Evolutionary conservation across 495 filamentous ascomycete genomes (phyloP).

Genomic region (Physcia stellaris): DNA sequence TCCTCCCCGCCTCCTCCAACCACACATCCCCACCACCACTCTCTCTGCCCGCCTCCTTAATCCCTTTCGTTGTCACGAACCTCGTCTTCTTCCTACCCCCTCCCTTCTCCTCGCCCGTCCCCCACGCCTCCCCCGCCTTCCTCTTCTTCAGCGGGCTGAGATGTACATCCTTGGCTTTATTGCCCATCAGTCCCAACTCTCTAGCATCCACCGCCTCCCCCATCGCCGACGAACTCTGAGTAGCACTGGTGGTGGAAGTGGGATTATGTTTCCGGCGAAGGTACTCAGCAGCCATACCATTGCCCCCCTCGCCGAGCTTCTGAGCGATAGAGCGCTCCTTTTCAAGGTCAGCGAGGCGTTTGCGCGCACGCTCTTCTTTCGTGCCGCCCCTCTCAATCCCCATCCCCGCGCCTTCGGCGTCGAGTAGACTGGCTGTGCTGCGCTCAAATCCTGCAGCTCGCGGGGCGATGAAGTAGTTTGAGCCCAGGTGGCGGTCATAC

Average conservation of each 20-base stretch:
- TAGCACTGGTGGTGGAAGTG: not conserved
- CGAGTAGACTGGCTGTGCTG: conserved; percentile 51
- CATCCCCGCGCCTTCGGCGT: conserved; percentile 46
- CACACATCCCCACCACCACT: conserved; percentile 45
- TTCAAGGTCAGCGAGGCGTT: conserved; percentile 55
- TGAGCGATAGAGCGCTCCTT: conserved; percentile 70
- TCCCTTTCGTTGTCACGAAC: conserved; percentile 65
- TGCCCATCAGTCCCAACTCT: conserved; percentile 40
- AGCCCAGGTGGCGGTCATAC: conserved; percentile 47
- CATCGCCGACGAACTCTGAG: no score
- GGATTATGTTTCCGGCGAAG: conserved; percentile 29
- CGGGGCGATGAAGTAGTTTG: conserved; percentile 41
- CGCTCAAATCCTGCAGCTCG: conserved; percentile 20
- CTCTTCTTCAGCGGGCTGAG: conserved; percentile 64
- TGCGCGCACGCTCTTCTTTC: conserved; percentile 54
- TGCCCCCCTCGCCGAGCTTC: conserved; percentile 48
- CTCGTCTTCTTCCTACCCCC: conserved; percentile 58
- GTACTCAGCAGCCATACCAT: conserved; percentile 65
- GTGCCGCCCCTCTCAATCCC: conserved; percentile 32
- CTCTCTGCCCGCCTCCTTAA: conserved; percentile 62
- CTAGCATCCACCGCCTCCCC: conserved; percentile 8
- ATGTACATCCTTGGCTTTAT: conserved; percentile 42
- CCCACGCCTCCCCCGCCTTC: no score
- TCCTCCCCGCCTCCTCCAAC: conserved; percentile 17
- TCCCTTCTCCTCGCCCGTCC: conserved; percentile 23